phyloP scores from a whole-genome alignment of 768 basidiomycete species.

The Chiua virens region DNA sequence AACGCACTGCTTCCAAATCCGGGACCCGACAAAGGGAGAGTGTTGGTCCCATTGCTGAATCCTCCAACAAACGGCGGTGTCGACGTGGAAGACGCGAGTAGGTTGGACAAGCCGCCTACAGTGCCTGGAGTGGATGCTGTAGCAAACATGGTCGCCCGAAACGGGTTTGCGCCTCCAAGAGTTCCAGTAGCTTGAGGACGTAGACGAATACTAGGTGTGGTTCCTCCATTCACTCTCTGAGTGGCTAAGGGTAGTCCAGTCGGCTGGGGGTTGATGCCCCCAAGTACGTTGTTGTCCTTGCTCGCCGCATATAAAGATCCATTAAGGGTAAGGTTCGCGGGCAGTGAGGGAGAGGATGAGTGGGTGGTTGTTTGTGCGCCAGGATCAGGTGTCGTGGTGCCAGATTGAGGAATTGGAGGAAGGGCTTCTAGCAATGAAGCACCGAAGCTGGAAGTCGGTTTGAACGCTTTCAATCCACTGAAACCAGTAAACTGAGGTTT shows the following conservation, averaged over 20 bases:
- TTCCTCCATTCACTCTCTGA: slow-evolving; percentile 16
- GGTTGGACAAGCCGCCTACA: slow-evolving; percentile 1
- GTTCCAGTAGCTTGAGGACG: slow-evolving; percentile 63
- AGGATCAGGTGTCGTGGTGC: slow-evolving; percentile 45
- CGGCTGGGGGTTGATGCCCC: slow-evolving; percentile 37
- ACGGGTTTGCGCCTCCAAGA: slow-evolving; percentile 56
- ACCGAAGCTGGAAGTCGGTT: slow-evolving; percentile 80
- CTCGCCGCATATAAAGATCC: slow-evolving; percentile 9
- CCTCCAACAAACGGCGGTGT: slow-evolving; percentile 27
- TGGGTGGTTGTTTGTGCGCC: slow-evolving; percentile 11
- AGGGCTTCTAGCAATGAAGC: slow-evolving; percentile 70
- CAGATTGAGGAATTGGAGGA: slow-evolving; percentile 69
- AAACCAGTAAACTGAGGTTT: slow-evolving; percentile 51
- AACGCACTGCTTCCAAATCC: slow-evolving; percentile 25
- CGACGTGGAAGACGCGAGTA: slow-evolving; percentile 24
- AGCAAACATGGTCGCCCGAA: slow-evolving; percentile 61
- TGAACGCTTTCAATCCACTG: slow-evolving; percentile 74
- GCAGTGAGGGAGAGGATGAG: slow-evolving; percentile 26
- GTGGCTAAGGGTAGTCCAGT: slow-evolving; percentile 19
- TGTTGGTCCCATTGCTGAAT: slow-evolving; percentile 11
- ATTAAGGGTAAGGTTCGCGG: slow-evolving; percentile 14
- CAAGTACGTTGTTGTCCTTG: slow-evolving; percentile 20
- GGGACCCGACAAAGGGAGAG: slow-evolving; percentile 5
- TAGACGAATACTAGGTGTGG: slow-evolving; percentile 44
- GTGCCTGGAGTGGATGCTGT: slow-evolving; percentile 25